Conservation (phyloP, 148 eudicot species). For the Agrostemma githago region DNA sequence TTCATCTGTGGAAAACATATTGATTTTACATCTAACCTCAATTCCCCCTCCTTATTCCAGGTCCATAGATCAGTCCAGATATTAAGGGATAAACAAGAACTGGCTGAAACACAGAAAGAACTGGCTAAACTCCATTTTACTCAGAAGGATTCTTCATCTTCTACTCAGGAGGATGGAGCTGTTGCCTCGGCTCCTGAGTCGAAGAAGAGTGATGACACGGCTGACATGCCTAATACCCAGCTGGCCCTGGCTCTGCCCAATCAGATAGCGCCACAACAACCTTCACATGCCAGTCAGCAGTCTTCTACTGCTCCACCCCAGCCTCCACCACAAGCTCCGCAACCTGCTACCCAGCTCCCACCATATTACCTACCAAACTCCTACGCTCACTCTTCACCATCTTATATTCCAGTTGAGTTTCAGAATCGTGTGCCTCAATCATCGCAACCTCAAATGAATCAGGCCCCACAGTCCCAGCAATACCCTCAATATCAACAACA, state of each 20-base stretch:
- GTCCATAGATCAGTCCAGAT: constrained; percentile 95
- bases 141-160: constrained; percentile 66
- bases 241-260: constrained; percentile 70
- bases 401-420: constrained; percentile 51
- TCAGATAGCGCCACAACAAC: constrained; percentile 51
- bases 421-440: constrained; percentile 48
- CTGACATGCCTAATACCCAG: constrained; percentile 62
- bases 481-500: constrained; percentile 66
- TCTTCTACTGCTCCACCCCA: constrained; percentile 39
- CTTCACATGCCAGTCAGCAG: constrained; percentile 38
- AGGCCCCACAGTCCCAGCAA: constrained; percentile 46
- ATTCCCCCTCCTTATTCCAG: constrained; percentile 30
- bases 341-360: constrained; percentile 36
- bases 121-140: constrained; percentile 90
- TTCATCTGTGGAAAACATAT: neutral
- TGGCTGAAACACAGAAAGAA: constrained; percentile 93
- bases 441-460: constrained; percentile 54
- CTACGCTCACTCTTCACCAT: constrained; percentile 40
- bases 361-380: constrained; percentile 52
- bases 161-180: constrained; percentile 50
- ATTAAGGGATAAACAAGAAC: constrained; percentile 94
- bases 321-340: constrained; percentile 43
- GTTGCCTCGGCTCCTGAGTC: constrained; percentile 43
- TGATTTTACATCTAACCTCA: neutral
- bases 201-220: constrained; percentile 46